A percentile compares a stretch with the other conserved stretches of the same genome.
These are phyloP conservation scores for Catharanthus roseus DNA, from an alignment of 257 asterid species.

Conservation along the genomic window DNA sequence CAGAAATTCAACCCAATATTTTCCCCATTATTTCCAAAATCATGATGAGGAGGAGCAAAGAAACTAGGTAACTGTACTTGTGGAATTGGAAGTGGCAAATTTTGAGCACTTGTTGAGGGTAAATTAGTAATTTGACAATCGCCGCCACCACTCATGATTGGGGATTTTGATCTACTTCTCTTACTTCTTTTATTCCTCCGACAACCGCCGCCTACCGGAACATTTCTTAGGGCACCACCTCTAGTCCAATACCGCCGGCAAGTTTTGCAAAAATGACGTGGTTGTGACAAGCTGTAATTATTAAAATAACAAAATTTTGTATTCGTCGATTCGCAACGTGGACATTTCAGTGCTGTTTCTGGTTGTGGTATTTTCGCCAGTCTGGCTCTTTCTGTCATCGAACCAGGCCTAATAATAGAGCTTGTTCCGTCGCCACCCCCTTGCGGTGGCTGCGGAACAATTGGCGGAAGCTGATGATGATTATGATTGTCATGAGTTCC, in stretches of 20 bases:
- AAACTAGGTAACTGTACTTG: conserved; percentile 26
- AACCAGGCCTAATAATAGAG: conserved; percentile 20
- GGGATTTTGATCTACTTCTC: conserved; percentile 25
- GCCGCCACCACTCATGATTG: conserved; percentile 4
- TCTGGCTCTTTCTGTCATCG: conserved; percentile 28
- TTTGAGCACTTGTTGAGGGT: conserved; percentile 6
- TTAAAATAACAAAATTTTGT: conserved; percentile 40
- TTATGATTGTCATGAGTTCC: conserved; percentile 15
- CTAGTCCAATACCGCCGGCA: conserved; percentile 41
- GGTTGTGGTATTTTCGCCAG: conserved; percentile 26
- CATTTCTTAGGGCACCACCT: conserved; percentile 34
- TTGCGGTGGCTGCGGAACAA: conserved; percentile 15
- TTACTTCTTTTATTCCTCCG: conserved; percentile 35
- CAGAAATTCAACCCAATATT: conserved; percentile 14
- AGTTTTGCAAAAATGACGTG: conserved; percentile 42
- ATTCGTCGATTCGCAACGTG: conserved; percentile 36
- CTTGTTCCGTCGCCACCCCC: conserved; percentile 11
- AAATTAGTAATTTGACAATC: conserved; percentile 8
- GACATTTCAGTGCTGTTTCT: conserved; percentile 30
- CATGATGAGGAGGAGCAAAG: conserved; percentile 19
- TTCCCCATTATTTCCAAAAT: conserved; percentile 15
- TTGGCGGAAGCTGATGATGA: conserved; percentile 12
- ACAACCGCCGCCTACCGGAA: conserved; percentile 41
- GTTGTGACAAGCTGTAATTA: conserved; percentile 39
- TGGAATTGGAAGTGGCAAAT: conserved; percentile 13